Percentiles rank a stretch among this genome's conserved stretches.
phyloP scores from a whole-genome alignment of 2,329 filamentous ascomycete genomes.

The Xylaria sp. region DNA sequence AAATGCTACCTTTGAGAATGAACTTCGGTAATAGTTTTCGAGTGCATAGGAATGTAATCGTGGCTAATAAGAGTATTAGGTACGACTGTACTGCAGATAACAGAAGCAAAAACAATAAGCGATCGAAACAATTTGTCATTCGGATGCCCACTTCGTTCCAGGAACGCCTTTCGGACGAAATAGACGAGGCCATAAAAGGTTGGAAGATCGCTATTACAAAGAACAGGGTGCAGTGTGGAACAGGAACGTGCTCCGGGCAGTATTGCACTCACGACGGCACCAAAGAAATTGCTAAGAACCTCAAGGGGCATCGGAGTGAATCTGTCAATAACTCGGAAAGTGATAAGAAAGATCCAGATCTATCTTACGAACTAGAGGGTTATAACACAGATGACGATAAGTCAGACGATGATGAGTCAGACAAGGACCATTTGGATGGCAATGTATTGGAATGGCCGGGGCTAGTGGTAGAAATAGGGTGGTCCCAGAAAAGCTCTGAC shows the following conservation, averaged over 20 bases:
- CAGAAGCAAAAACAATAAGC: not conserved
- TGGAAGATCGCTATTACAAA: not conserved
- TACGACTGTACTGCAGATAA: conserved; percentile 7
- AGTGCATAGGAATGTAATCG: not conserved
- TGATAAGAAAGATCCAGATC: not conserved
- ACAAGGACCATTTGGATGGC: not conserved
- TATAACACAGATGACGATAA: not conserved
- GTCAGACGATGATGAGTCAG: not conserved
- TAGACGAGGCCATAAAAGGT: not conserved
- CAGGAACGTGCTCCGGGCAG: not conserved
- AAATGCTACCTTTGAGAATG: not conserved
- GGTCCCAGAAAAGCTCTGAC: not conserved
- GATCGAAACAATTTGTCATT: not conserved
- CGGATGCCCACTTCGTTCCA: not conserved
- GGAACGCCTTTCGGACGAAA: not conserved
- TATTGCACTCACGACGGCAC: not conserved
- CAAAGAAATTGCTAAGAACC: not conserved
- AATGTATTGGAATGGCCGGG: not conserved
- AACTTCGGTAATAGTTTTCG: not conserved
- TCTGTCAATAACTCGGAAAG: not conserved
- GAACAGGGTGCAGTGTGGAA: not conserved
- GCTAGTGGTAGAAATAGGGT: conserved; percentile 11
- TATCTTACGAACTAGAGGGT: not conserved
- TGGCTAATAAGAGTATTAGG: not conserved
- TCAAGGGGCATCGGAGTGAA: not conserved